Percentiles rank a stretch among this genome's conserved stretches.
phyloP scores from a whole-genome alignment of 1,139 yeast genomes.

The Pichia kudriavzevii region DNA sequence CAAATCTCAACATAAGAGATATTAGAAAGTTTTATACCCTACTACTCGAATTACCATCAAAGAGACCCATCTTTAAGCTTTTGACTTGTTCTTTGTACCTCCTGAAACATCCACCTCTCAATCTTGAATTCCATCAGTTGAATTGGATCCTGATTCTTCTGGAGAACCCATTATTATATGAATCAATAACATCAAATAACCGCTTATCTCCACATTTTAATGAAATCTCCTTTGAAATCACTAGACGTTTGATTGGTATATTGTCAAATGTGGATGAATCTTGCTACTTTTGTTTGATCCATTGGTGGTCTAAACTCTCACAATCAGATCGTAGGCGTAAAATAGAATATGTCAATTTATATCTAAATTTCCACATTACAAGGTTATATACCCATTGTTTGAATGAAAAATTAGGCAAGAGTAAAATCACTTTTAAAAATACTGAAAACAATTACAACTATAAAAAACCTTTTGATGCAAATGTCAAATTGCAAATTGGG shows the following conservation, averaged over 20 bases:
- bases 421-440: slow-evolving; percentile 6
- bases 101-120: slow-evolving; percentile 37
- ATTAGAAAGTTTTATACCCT: slow-evolving; percentile 36
- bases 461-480: slow-evolving; percentile 14
- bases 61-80: slow-evolving; percentile 48
- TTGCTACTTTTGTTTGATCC: slow-evolving; percentile 40
- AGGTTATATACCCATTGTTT: slow-evolving; percentile 17
- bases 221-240: slow-evolving; percentile 51
- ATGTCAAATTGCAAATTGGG: slow-evolving; percentile 42
- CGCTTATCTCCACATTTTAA: slow-evolving; percentile 40
- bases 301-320: slow-evolving; percentile 50
- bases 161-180: slow-evolving; percentile 52
- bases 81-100: slow-evolving; percentile 42
- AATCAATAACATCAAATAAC: slow-evolving; percentile 34
- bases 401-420: slow-evolving; percentile 4
- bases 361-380: slow-evolving; percentile 55
- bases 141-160: slow-evolving; percentile 54
- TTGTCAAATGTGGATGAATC: slow-evolving; percentile 44
- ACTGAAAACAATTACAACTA: slow-evolving; percentile 25
- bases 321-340: slow-evolving; percentile 36
- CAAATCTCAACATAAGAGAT: slow-evolving; percentile 42
- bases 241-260: slow-evolving; percentile 60
- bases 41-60: slow-evolving; percentile 47
- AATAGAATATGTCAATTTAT: slow-evolving; percentile 53
- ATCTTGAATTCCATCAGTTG: slow-evolving; percentile 34